Evolutionary conservation across 352 stramenopile species (phyloP), one percentile per base, ranked within the genome.

Genomic region (Aphanomyces astaci): DNA sequence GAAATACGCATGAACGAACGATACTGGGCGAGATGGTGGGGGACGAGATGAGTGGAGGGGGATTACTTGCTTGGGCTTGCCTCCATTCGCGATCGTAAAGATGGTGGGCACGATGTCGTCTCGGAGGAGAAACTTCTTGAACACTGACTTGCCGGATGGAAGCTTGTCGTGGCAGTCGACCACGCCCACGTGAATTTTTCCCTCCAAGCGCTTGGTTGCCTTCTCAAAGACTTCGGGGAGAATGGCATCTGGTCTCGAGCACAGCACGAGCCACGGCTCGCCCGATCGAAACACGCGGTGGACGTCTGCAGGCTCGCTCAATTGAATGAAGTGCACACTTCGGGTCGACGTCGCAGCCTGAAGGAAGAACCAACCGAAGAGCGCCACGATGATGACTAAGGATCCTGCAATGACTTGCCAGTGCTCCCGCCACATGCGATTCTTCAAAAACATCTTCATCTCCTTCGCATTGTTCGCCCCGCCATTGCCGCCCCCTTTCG

Each of bases 231-330:
- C 79, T 22, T 89, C 82, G 1, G 86, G 84, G 27, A 94, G 69
- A 9, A 87, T 74, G 31, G 89, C 81, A 45, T 94, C 79, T 2
- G 81, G 77, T 15, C 80, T 77, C 13, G 76, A 73, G 69, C 86
- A 94, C 10, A 94, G 74, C 71, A 94, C 84, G 27, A 90, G 73
- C 84, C 86, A 94, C 7, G 86, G 84, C 70, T 94, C 86, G 1
- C 84, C 84, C 0, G 84, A 92, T 70, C 74, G 79, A 66, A 94
- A 91, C 19, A 94, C 86, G 48, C 82, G 84, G 48, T 77, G 66
- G 64, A 91, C 76, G 40, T 90, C 72, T 51, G 28, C 62, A 31
- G 71, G 48, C 65, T 94, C 72, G 32, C 76, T 75, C 43, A 87
- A 76, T 24, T 92, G 78, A 27, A 94, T 73, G 9, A 76, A 78